Conservation (phyloP, 441 rosid species). For the Hura crepitans region DNA sequence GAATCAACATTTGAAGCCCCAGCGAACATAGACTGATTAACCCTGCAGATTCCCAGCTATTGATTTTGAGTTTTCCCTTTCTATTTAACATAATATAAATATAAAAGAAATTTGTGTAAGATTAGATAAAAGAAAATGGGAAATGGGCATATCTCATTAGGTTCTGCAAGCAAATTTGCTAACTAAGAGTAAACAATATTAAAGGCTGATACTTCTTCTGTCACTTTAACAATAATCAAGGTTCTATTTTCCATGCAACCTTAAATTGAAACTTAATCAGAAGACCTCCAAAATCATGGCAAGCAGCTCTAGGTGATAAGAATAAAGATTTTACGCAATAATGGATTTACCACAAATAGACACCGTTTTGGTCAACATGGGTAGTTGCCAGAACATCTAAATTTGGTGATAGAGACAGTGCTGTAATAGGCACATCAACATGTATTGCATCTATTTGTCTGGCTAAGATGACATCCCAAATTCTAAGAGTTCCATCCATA, state of each 20-base stretch:
- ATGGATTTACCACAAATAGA: slow-evolving; percentile 70
- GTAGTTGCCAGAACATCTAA: slow-evolving; percentile 90
- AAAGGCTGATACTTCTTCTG: neutral
- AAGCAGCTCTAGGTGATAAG: neutral
- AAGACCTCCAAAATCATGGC: neutral
- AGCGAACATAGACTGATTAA: slow-evolving; percentile 80
- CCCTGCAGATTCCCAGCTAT: slow-evolving; percentile 44
- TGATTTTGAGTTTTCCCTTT: neutral
- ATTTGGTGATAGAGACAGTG: slow-evolving; percentile 91
- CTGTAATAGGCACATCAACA: slow-evolving; percentile 76
- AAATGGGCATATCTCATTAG: neutral
- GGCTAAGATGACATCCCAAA: slow-evolving; percentile 89
- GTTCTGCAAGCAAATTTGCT: slow-evolving; percentile 1
- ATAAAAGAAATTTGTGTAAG: neutral
- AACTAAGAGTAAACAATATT: neutral
- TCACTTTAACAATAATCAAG: neutral
- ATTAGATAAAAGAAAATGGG: neutral
- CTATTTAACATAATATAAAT: neutral
- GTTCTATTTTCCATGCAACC: neutral
- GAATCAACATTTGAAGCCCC: slow-evolving; percentile 58
- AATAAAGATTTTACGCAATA: slow-evolving; percentile 15
- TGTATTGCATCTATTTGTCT: slow-evolving; percentile 87
- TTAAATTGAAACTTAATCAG: neutral
- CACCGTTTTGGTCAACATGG: slow-evolving; percentile 92
- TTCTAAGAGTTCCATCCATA: slow-evolving; percentile 91